Conservation (phyloP, 2,329 filamentous ascomycete genomes). For the Neofusicoccum sp. region DNA sequence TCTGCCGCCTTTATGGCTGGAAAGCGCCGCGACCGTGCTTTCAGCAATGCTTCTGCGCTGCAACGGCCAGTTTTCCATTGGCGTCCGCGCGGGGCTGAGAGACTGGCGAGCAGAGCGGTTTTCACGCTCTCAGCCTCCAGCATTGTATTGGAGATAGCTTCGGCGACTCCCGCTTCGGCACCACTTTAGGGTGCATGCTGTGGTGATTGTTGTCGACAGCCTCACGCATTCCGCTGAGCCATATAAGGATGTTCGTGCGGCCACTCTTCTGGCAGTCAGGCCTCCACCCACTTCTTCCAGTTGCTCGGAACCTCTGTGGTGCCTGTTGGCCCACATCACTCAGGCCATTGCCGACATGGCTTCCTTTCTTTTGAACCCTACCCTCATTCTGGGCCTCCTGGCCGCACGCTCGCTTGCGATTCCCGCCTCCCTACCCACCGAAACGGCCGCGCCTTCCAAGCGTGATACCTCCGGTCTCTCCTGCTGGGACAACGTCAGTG, state of each 20-base stretch:
- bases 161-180: neutral
- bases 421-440: neutral
- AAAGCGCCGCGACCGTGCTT: neutral
- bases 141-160: neutral
- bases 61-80: neutral
- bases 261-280: neutral
- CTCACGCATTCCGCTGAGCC: neutral
- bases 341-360: conserved; percentile 8
- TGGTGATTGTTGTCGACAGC: neutral
- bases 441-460: neutral
- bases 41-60: neutral
- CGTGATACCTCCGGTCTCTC: neutral
- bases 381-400: conserved; percentile 12
- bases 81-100: neutral
- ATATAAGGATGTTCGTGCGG: neutral
- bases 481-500: conserved; percentile 3
- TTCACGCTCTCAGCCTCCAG: neutral
- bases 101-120: neutral
- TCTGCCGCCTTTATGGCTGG: neutral
- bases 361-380: conserved; percentile 10
- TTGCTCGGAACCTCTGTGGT: neutral
- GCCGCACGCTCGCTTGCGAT: conserved; percentile 1
- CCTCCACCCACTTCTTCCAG: neutral
- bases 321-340: conserved; percentile 6
- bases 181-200: neutral